These are phyloP conservation scores for Colletotrichum noveboracense DNA, from an alignment of 2,329 filamentous ascomycete species.

Conservation along the genomic window DNA sequence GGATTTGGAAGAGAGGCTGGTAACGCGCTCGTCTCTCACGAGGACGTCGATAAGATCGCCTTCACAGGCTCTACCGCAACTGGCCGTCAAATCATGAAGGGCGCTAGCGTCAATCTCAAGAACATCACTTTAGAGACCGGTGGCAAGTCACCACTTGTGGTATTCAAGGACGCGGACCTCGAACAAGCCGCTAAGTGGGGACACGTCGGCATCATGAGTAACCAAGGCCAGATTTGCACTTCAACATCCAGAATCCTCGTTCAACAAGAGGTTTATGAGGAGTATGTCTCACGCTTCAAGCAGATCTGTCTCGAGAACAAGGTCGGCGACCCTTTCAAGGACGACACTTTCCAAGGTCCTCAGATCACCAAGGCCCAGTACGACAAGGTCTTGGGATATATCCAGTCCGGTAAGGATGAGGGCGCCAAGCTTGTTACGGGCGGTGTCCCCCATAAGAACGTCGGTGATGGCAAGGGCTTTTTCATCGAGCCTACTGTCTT, in stretches of 20 bases:
- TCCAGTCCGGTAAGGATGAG: conserved; percentile 71
- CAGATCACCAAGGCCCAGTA: conserved; percentile 76
- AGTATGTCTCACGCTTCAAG: conserved; percentile 68
- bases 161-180: conserved; percentile 70
- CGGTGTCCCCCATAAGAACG: conserved; percentile 47
- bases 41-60: conserved; percentile 76
- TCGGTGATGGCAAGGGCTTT: conserved; percentile 46
- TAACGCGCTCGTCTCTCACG: conserved; percentile 69
- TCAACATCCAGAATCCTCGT: conserved; percentile 70
- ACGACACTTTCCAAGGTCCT: conserved; percentile 75
- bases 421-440: conserved; percentile 72
- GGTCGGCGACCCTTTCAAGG: conserved; percentile 73
- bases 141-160: conserved; percentile 68
- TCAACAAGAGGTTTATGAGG: conserved; percentile 64
- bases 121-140: conserved; percentile 72
- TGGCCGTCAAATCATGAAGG: conserved; percentile 77
- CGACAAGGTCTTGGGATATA: conserved; percentile 72
- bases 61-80: conserved; percentile 80
- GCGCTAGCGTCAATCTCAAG: conserved; percentile 69
- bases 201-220: conserved; percentile 58
- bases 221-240: conserved; percentile 70
- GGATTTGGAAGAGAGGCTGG: conserved; percentile 74
- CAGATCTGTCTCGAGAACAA: conserved; percentile 63
- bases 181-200: conserved; percentile 70
- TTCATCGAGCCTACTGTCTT: conserved; percentile 53